phyloP scores from a whole-genome alignment of 495 filamentous ascomycete species.

The Neurospora sp. region DNA sequence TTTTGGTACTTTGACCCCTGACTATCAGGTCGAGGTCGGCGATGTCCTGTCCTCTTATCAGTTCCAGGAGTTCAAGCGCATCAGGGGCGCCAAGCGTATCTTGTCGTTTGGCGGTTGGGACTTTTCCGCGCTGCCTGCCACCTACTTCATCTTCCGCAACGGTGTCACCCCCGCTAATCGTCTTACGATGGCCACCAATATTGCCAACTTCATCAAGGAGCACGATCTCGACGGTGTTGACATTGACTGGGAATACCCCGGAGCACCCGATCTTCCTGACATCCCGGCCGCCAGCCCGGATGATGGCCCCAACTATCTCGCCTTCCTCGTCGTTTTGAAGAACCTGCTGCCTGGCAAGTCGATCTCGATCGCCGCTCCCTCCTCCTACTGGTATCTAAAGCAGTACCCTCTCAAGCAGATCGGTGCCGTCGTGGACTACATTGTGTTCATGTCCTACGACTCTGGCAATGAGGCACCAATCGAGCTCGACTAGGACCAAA shows the following conservation, averaged over 20 bases:
- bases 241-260: conserved; percentile 29
- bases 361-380: conserved; percentile 17
- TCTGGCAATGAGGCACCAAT: no score
- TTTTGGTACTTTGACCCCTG: conserved; percentile 13
- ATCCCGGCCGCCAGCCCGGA: conserved; percentile 9
- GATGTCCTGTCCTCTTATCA: conserved; percentile 8
- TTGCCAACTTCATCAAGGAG: conserved; percentile 14
- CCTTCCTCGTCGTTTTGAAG: conserved; percentile 8
- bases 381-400: conserved; percentile 10
- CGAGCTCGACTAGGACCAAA: no score
- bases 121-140: conserved; percentile 14
- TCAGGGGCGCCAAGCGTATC: conserved; percentile 17
- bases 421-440: conserved; percentile 15
- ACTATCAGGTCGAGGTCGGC: conserved; percentile 9
- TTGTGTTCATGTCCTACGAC: no score
- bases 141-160: conserved; percentile 16
- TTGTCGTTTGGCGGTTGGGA: conserved; percentile 25
- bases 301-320: conserved; percentile 10
- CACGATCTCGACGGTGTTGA: conserved; percentile 22
- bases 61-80: conserved; percentile 14
- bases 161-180: conserved; percentile 12
- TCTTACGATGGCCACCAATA: conserved; percentile 10
- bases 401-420: conserved; percentile 13
- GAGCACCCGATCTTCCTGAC: conserved; percentile 19
- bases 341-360: conserved; percentile 10